Base-by-base conservation (phyloP, 257 asterid species). In the Ballota nigra region DNA sequence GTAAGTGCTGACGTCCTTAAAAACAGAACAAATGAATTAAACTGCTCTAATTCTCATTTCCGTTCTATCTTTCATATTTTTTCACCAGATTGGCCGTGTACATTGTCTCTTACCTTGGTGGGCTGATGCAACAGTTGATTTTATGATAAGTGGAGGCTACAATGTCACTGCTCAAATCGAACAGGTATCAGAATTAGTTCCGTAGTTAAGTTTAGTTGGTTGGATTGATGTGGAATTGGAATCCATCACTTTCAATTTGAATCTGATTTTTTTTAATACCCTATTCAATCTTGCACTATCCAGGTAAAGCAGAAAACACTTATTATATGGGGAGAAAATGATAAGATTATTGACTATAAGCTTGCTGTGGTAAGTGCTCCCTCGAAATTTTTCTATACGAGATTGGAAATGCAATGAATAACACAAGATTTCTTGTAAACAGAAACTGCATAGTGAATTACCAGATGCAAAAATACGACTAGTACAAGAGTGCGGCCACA, bases 41-140 rank as follows among this genome's bases (percentile, higher is more conserved):
- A 63, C 36, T 33, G 16, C 63, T 8, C 49, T 36, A 11, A 3
- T 23, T 51, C 6, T 58, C 7, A 73, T 33, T 43, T 40, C 8
- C 26, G 9, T 57, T 58, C 57, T 33, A 24, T 24, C n/a, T 29
- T 60, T 33, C 36, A 22, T 52, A 5, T 24, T 60, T 24, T n/a
- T 13, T 51, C 28, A 65, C 69, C 81, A 91, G 99, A 80, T 91
- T 82, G 96, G 99, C 7, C 90, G 96, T 40, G 80, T 94, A 40
- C 98, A 94, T 82, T 88, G 98, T 74, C 81, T 71, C 31, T 81
- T 91, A 58, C 97, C 99, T 68, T 88, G 99, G 97, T 94, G 99
- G 99, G 97, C 85, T 33, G 96, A 94, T 65, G 89, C 96, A 10
- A 86, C 87, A 9, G 97, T 94, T 52, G 88, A 91, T 75, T 94